phyloP scores from a whole-genome alignment of 495 filamentous ascomycete genomes.

The Poronia punctata region DNA sequence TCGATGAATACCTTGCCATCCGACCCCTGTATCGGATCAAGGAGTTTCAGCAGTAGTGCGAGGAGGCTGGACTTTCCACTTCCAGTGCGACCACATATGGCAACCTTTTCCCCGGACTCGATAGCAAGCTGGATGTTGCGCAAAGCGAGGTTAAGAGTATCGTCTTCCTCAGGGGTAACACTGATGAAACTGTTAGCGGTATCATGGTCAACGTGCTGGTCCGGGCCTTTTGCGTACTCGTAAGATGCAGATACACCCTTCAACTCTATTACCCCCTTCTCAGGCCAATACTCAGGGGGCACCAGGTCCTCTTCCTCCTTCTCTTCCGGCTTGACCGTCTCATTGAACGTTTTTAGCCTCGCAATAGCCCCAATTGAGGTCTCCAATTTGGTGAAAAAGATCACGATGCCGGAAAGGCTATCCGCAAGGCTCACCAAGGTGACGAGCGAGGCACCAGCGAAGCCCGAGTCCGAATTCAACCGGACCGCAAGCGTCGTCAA shows the following conservation, averaged over 20 bases:
- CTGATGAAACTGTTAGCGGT: conserved; percentile 3
- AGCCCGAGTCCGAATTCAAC: conserved; percentile 37
- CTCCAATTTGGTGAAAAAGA: conserved; percentile 27
- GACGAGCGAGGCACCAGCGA: conserved; percentile 47
- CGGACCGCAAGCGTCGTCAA: conserved; percentile 25
- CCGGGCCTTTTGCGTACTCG: conserved; percentile 5
- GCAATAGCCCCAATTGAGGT: conserved; percentile 33
- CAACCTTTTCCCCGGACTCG: conserved; percentile 15
- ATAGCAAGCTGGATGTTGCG: conserved; percentile 22
- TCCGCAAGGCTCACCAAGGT: conserved; percentile 25
- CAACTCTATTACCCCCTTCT: conserved; percentile 17
- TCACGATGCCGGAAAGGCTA: conserved; percentile 18
- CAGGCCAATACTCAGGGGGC: conserved; percentile 23
- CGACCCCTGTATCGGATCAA: conserved; percentile 14
- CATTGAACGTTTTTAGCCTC: conserved; percentile 26
- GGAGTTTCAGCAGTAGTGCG: conserved; percentile 31
- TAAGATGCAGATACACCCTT: conserved; percentile 27
- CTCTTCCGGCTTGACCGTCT: conserved; percentile 13
- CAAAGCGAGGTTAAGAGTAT: conserved; percentile 10
- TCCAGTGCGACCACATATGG: conserved; percentile 15
- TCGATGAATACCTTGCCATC: conserved; percentile 37
- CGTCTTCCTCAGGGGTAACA: no score
- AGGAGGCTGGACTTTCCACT: conserved; percentile 37
- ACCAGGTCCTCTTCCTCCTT: conserved; percentile 30
- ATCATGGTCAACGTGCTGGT: background rate